Evolutionary conservation across 768 basidiomycete genomes (phyloP).

Genomic region (Pholiota conissans): DNA sequence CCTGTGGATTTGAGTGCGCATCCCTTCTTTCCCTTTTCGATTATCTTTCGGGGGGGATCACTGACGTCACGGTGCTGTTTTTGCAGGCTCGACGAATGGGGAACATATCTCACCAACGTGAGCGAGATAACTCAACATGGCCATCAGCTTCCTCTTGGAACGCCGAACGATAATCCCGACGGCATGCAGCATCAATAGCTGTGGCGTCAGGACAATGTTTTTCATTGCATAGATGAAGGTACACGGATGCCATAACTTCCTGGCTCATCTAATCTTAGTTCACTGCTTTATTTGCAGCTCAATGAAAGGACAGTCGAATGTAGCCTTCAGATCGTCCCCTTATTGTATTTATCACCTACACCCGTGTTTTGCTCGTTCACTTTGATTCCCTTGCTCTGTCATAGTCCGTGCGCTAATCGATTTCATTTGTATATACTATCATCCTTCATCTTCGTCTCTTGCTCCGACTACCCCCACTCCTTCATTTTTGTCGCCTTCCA

Average conservation of each 20-base stretch:
- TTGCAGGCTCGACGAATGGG: slow-evolving; percentile 46
- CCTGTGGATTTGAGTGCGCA: slow-evolving; percentile 64
- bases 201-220: not conserved
- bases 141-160: slow-evolving; percentile 1
- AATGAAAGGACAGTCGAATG: too few species aligned
- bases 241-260: too few species aligned
- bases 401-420: slow-evolving; percentile 2
- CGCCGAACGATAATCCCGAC: slow-evolving; percentile 1
- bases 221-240: not conserved
- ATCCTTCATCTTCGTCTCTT: too few species aligned
- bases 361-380: not conserved
- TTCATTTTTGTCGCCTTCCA: too few species aligned
- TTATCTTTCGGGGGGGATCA: not conserved
- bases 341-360: not conserved
- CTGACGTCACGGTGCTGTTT: slow-evolving; percentile 6
- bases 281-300: not conserved
- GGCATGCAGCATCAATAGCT: slow-evolving; percentile 7
- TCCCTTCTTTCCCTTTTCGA: not conserved
- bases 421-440: not conserved
- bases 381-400: slow-evolving; percentile 1
- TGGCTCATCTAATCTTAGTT: too few species aligned
- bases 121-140: slow-evolving; percentile 32
- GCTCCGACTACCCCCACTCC: too few species aligned
- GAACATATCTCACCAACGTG: slow-evolving; percentile 40
- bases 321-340: not conserved